Evolutionary conservation across 2,329 filamentous ascomycete genomes (phyloP), one percentile per base, ranked within the genome.

Genomic region (Pezicula carpinea): DNA sequence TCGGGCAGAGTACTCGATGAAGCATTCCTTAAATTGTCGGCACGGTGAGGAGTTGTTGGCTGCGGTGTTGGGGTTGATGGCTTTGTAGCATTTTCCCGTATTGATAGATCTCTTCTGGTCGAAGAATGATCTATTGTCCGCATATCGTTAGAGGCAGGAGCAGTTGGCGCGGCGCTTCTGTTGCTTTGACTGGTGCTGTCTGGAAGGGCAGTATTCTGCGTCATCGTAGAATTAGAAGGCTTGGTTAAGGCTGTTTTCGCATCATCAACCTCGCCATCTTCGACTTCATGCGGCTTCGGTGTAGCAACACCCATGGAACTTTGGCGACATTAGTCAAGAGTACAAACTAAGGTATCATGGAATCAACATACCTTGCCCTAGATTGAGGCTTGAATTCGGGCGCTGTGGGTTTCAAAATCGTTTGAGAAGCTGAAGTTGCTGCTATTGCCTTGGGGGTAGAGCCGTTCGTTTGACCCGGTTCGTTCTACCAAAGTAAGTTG

Each of bases 211-310:
- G 40, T 7, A 13, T 47, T 48, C 6, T 42, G 22, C n/a, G 31
- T 41, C 11, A 19, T 32, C 23, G 49, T 48, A 2, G 38, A 6
- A 17, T 46, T 22, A n/a, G 21, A 43, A 4, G 45, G 18, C 14
- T 33, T 23, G 43, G 36, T 6, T 41, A 18, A 43, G 26, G 53
- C 34, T 10, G 41, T 41, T 64, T 70, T 80, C 29, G 69, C 71
- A 56, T 88, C 85, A 52, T 82, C 79, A 19, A 88, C 83, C 62
- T 89, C 85, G 17, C 85, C 85, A 59, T 89, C 85, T 62, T 89
- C 85, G 44, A 80, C 78, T 51, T 84, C 81, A 1, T 14, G 46
- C 22, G 42, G 34, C 36, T 59, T 61, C 14, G 57, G 52, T 17
- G 61, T 64, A n/a, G 60, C 53, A n/a, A 61, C 53, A 41, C 68